A percentile compares a stretch with the other conserved stretches of the same genome.
phyloP scores from a whole-genome alignment of 371 early-diverging fungal genomes.

The Apophysomyces sp. region DNA sequence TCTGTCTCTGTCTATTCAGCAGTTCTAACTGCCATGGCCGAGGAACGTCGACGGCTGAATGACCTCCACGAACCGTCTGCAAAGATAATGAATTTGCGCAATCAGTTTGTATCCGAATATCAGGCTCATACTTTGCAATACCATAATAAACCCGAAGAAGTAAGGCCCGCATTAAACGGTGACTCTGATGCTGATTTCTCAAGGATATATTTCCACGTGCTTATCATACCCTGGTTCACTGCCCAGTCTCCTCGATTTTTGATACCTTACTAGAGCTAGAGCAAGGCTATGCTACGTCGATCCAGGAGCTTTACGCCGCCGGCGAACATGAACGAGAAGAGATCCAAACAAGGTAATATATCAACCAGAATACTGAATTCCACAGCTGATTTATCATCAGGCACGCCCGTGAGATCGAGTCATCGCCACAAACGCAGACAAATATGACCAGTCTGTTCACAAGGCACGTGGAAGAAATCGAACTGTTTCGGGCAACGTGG shows the following conservation, averaged over 20 bases:
- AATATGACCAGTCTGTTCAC: conserved; percentile 48
- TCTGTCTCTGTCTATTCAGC: conserved; percentile 42
- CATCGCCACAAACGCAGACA: conserved; percentile 1
- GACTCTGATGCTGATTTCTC: not conserved
- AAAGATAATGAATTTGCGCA: conserved; percentile 10
- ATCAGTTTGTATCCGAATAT: conserved; percentile 35
- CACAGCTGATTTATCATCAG: conserved; percentile 9
- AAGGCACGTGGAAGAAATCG: conserved; percentile 62
- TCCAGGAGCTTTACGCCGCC: conserved; percentile 49
- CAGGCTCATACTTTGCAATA: conserved; percentile 42
- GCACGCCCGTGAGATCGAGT: conserved; percentile 38
- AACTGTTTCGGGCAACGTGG: conserved; percentile 62
- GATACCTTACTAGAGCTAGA: conserved; percentile 71
- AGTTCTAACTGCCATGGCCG: conserved; percentile 6
- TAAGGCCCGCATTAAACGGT: conserved; percentile 8
- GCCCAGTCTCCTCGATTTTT: conserved; percentile 59
- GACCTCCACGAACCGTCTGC: not conserved
- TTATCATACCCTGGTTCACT: conserved; percentile 67
- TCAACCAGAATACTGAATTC: no score
- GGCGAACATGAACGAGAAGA: conserved; percentile 44
- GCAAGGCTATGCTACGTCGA: conserved; percentile 58
- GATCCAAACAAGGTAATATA: conserved; percentile 41
- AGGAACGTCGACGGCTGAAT: not conserved
- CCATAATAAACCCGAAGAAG: conserved; percentile 52
- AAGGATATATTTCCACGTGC: conserved; percentile 73